Base-by-base conservation (phyloP, 495 filamentous ascomycete species). In the Pseudevernia furfuracea region DNA sequence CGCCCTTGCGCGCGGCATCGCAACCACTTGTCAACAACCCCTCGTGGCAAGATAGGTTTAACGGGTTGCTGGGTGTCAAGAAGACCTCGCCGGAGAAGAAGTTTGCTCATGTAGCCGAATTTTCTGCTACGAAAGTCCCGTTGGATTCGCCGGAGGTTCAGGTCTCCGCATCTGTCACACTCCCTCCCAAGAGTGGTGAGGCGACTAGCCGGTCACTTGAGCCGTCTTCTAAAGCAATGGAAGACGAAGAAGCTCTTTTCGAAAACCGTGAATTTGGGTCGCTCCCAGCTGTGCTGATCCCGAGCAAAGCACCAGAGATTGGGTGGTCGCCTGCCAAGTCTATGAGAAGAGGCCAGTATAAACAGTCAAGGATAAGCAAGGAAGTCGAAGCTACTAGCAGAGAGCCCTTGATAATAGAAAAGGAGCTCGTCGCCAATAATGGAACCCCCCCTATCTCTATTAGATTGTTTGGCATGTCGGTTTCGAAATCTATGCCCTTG, bases 181-280 rank as follows among this genome's bases (percentile, higher is more conserved):
- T 88, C 17, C 86, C 86, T 15, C 73, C 73, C 39, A 73, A 69
- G 34, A 64, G 8, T 43, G 67, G 53, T 43, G 67, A 67, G 56
- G 44, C 44, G 58, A 37, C 68, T 67, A 41, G 68, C 58, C 61
- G 72, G 68, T 19, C 74, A 76, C 63, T 77, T n/a, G 74, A 79
- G 58, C 59, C 76, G 32, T 80, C 77, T 46, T 83, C 81, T 6
- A 85, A 82, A 66, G 83, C 83, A 32, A 86, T 88, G 68, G 87
- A 86, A 38, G 89, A 91, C 73, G 86, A 84, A 21, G 89, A 93
- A 66, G 88, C 87, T 63, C 88, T 90, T 67, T 91, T 93, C 62
- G 89, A 91, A 65, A 88, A 92, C 71, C 88, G 88, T 64, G 89
- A 91, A 73, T 88, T 87, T 72, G 89, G 88, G 7, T 91, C 88